Evolutionary conservation across 2,329 filamentous ascomycete genomes (phyloP).

Genomic region (Zasmidium angulare): DNA sequence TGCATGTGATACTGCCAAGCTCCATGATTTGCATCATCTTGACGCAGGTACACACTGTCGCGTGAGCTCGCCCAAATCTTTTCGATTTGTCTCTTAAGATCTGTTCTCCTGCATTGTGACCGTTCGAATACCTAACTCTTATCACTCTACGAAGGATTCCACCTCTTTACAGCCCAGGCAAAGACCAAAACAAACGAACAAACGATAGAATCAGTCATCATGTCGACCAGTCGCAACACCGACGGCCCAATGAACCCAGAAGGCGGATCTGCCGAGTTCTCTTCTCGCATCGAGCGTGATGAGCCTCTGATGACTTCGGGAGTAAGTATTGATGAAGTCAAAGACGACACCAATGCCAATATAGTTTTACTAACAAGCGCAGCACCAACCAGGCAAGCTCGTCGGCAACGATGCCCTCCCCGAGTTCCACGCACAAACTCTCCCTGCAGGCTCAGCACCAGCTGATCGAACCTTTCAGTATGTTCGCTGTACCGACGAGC

Average conservation of each 20-base stretch:
- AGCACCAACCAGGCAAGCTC: constrained; percentile 65
- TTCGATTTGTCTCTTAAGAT: neutral
- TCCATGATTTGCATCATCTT: neutral
- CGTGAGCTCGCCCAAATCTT: neutral
- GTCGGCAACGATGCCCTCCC: constrained; percentile 59
- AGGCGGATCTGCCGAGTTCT: constrained; percentile 56
- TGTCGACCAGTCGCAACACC: constrained; percentile 50
- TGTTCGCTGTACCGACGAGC: neutral
- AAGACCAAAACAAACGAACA: too few species aligned
- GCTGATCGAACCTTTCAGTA: constrained; percentile 41
- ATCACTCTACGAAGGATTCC: too few species aligned
- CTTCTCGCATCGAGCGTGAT: constrained; percentile 50
- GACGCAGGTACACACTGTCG: neutral
- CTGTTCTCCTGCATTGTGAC: neutral
- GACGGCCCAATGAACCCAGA: constrained; percentile 47
- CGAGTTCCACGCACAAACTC: constrained; percentile 63
- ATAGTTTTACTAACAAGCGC: constrained; percentile 4
- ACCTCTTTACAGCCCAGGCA: too few species aligned
- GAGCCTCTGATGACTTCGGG: constrained; percentile 52
- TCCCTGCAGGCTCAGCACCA: constrained; percentile 65
- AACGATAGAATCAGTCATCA: too few species aligned
- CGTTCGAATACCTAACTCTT: neutral
- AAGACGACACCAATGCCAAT: constrained; percentile 2
- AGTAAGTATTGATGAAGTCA: neutral
- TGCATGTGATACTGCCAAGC: neutral